phyloP scores from a whole-genome alignment of 768 basidiomycete genomes.

The Dioszegia aurantiaca region DNA sequence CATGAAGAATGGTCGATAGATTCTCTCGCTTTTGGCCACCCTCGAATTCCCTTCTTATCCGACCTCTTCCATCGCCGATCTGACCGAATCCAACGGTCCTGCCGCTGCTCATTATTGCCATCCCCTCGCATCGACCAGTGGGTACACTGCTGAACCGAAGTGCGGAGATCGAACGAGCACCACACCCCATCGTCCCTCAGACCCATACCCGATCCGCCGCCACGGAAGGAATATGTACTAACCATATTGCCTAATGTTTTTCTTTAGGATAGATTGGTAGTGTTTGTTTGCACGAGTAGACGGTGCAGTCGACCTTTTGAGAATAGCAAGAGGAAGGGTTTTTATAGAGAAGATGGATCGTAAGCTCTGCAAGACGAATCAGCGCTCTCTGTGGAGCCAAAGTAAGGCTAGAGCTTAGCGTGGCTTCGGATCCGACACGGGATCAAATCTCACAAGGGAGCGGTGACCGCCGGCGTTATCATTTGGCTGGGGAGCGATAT shows the following conservation, averaged over 20 bases:
- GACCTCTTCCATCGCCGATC: too few species aligned
- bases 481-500: too few species aligned
- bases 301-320: constrained; percentile 13
- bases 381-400: neutral
- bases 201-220: neutral
- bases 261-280: too few species aligned
- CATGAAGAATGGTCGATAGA: too few species aligned
- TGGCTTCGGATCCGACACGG: neutral
- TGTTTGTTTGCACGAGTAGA: too few species aligned
- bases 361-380: neutral
- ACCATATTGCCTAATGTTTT: constrained; percentile 25
- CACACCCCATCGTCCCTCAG: neutral
- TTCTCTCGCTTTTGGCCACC: too few species aligned
- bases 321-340: constrained; percentile 3
- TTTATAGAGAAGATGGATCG: neutral
- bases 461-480: neutral
- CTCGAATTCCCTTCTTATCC: too few species aligned
- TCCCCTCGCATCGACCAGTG: neutral
- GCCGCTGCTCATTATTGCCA: too few species aligned
- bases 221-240: constrained; percentile 6
- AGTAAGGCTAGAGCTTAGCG: neutral
- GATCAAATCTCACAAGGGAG: neutral
- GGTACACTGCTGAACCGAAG: too few species aligned
- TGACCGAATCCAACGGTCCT: too few species aligned
- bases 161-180: too few species aligned